Base-by-base conservation (phyloP, 2,329 filamentous ascomycete species). In the Fusarium torulosum region DNA sequence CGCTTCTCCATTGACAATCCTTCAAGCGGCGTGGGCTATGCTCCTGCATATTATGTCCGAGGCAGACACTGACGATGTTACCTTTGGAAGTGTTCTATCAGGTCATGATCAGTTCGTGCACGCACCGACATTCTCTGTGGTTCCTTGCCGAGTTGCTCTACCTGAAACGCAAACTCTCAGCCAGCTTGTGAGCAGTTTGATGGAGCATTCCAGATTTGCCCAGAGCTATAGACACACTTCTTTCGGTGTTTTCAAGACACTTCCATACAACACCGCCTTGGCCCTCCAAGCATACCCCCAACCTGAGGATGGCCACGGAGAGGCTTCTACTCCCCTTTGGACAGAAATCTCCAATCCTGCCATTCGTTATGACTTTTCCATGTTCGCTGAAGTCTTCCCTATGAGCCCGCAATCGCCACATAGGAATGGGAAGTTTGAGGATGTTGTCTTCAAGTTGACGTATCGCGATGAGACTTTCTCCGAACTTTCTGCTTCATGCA, bases 291-390 rank as follows among this genome's bases (percentile, higher is more conserved):
- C 63, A 2, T 66, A 66, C 6, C 10, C 50, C 4, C 15, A 38
- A 0, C 14, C 20, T 0, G 53, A 44, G 2, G 10, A 41, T 0
- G 8, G 29, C 3, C 8, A 14, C 1, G 14, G 19, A 4, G 2
- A 15, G 7, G 5, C 2, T 10, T 6, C 9, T 3, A 1, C 7
- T 2, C 14, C 31, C 4, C 46, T 45, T 0, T 66, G 63, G 63
- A 53, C 51, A 0, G 40, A 67, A 6, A 40, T 67, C 2, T 38
- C 27, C 1, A 66, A 63, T 3, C 57, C 57, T 4, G 57, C 57
- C 14, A 66, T 66, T 27, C 57, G 63, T 31, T 67, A 66, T 17
- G 63, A 66, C 14, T 67, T 66, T 35, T 9, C 33, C 3, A 66
- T 66, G 45, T 67, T 67, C 17, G 51, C 63, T 0, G 63, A 66